phyloP scores from a whole-genome alignment of 1,284 basidiomycete genomes.

The Fomitopsis palustris region DNA sequence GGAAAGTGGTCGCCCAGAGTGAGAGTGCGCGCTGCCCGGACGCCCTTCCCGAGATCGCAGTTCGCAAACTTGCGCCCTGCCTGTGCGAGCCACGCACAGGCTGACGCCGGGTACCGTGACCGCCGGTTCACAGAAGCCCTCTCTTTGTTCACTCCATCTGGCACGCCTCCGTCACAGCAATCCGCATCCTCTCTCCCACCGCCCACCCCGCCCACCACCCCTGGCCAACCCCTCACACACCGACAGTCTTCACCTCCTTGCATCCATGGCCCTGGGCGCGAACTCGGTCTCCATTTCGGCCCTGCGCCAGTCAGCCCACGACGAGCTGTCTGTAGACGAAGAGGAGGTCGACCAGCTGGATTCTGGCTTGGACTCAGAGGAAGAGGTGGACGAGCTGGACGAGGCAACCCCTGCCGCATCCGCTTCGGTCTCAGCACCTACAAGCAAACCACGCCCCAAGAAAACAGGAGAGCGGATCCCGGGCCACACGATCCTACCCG shows the following conservation, averaged over 20 bases:
- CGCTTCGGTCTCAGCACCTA: neutral
- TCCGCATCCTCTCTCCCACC: neutral
- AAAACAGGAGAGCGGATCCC: constrained; percentile 47
- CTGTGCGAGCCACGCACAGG: neutral
- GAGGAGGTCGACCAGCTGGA: constrained; percentile 63
- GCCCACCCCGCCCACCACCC: neutral
- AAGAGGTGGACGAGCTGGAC: constrained; percentile 30
- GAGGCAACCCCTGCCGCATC: constrained; percentile 8
- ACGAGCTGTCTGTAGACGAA: constrained; percentile 30
- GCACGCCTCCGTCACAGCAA: neutral
- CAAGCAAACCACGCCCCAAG: constrained; percentile 29
- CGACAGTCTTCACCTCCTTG: neutral
- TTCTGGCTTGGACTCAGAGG: constrained; percentile 47
- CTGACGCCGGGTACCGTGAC: constrained; percentile 7
- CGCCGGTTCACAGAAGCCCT: neutral
- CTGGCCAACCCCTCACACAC: neutral
- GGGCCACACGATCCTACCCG: constrained; percentile 60
- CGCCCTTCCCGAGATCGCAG: neutral
- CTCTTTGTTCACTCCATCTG: constrained; percentile 1
- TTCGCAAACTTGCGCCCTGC: neutral
- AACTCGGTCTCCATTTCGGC: neutral
- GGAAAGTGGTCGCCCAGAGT: neutral
- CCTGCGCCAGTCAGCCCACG: neutral
- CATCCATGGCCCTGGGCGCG: constrained; percentile 1
- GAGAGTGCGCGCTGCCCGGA: neutral